Base-by-base conservation (phyloP, 2,329 filamentous ascomycete genomes). In the Orbilia oligospora region DNA sequence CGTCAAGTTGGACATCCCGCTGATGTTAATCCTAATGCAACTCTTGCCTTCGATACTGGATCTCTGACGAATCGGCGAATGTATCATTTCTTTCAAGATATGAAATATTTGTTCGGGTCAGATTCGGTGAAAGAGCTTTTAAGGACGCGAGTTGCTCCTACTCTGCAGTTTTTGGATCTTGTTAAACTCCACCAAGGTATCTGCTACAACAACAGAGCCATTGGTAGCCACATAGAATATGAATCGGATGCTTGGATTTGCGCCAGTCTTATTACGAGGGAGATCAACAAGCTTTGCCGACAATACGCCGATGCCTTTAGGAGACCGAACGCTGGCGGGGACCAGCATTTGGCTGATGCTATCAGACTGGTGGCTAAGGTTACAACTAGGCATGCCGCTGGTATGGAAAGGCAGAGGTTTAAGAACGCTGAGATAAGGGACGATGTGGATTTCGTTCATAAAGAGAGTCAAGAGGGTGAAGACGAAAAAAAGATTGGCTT, bases 171-270 rank as follows among this genome's bases (percentile, higher is more conserved):
- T 84, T 87, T 99, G 53, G 97, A 99, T 83, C 87, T 99, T 16
- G 93, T 97, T 80, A 97, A 97, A 84, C 88, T 99, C 55, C 94
- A 97, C 81, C 97, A 99, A 85, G 95, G 96, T 30, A 97, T 99
- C 71, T 97, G 95, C 82, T 96, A 96, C 0, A 99, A 98, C 82
- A 88, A 94, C 55, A 89, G 97, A 79, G 96, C 95, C 1, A 90
- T 97, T 22, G 94, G 94, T 16, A 96, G 98, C 83, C 96, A 99
- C 84, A 93, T 99, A 36, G 97, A 99, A 84, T 99, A 98, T 83
- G 96, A 99, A 85, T 97, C 94, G 1, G 97, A 99, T 85, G 92
- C 93, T 20, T 99, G 96, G 96, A 98, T 99, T 67, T 97, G 93
- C 73, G 95, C 96, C 2, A 97, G 94, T 5, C 88, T 98, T 64